Evolutionary conservation across 2,329 filamentous ascomycete genomes (phyloP), one percentile per base, ranked within the genome.

Genomic region (Fusarium albosuccineum): DNA sequence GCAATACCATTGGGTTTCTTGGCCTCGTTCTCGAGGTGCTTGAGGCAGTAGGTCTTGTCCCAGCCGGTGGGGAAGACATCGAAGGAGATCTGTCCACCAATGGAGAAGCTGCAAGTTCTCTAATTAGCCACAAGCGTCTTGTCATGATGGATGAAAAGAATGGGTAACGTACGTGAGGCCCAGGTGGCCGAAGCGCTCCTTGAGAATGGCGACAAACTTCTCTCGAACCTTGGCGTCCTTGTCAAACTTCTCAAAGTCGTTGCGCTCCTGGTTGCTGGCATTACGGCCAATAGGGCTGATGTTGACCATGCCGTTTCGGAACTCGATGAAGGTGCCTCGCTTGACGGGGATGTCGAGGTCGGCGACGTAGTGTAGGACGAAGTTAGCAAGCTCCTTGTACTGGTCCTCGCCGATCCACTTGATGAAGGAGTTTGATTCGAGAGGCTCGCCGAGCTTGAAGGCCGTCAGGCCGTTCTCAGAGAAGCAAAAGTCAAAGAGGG

Each of bases 1-100:
- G 89, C 82, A 67, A 97, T 83, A 66, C 91, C 90, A 74, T 88
- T 90, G 40, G 86, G 84, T 78, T 86, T 85, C 82, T 86, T 82
- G 67, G 91, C 90, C 79, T 97, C 94, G 67, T 86, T 86, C 82
- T 96, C 93, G 65, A 98, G 84, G 81, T 97, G 94, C 73, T 88
- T 85, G 71, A 98, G 85, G 83, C 94, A 97, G 86, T 97, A 99
- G 9, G 93, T 97, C 89, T 98, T 99, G 83, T 99, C 96, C 96
- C 96, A 99, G 76, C 96, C 96, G 3, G 85, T 88, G 68, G 96
- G 96, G 87, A 99, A 99, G 74, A 98, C 92, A 77, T 99, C 96
- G 80, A 99, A 99, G 62, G 94, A 97, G 81, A 99, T 97, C 78
- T 97, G 93, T 54, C 96, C 96, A 73, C 96, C 96, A 74, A 99